Percentiles rank a stretch among this genome's conserved stretches.
Evolutionary conservation across 768 basidiomycete genomes (phyloP).

Genomic region (Sarcodon sp.): DNA sequence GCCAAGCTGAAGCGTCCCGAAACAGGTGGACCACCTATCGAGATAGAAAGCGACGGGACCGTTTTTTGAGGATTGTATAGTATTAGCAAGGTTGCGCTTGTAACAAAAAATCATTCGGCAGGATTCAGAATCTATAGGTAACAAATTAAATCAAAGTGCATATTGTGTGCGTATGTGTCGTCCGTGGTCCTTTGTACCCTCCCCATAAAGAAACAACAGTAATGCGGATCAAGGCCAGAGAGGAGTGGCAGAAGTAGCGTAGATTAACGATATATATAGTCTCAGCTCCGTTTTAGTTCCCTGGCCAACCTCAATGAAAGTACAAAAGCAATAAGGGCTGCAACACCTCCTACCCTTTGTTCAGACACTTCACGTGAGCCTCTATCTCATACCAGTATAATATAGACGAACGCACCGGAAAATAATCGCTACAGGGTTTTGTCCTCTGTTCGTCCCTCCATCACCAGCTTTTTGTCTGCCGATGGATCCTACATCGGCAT

Average conservation of each 20-base stretch:
- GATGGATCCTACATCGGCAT: not conserved
- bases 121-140: too few species aligned
- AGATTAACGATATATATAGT: not conserved
- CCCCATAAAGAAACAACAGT: too few species aligned
- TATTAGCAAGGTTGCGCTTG: too few species aligned
- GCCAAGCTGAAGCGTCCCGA: conserved; percentile 64
- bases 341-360: conserved; percentile 43
- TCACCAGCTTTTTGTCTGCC: conserved; percentile 10
- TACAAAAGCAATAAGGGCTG: conserved; percentile 40
- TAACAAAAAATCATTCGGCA: too few species aligned
- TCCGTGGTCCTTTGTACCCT: too few species aligned
- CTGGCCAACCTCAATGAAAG: conserved; percentile 42
- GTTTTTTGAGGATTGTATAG: conserved; percentile 35
- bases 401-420: conserved; percentile 43
- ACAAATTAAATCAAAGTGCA: too few species aligned
- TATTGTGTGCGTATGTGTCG: too few species aligned
- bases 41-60: conserved; percentile 78
- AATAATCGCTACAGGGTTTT: conserved; percentile 70
- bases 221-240: too few species aligned
- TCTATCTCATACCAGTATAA: not conserved
- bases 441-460: conserved; percentile 17
- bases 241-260: too few species aligned
- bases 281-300: conserved; percentile 18
- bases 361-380: not conserved
- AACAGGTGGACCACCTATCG: conserved; percentile 76